Evolutionary conservation across 371 early-diverging fungal genomes (phyloP), one percentile per base, ranked within the genome.

Genomic region (Batkoa obscura): DNA sequence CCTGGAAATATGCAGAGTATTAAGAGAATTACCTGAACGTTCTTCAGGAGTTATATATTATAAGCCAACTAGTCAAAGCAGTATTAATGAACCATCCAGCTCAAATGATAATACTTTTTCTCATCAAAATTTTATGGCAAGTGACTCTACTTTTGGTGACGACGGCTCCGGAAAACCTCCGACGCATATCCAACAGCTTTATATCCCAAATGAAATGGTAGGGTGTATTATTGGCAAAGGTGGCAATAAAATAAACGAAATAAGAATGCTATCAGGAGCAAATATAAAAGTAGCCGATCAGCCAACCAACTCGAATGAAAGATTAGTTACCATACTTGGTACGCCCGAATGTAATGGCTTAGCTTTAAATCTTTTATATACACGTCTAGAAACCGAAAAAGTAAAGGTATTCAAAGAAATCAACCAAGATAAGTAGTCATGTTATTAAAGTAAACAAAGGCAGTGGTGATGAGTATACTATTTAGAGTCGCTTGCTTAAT

Each of bases 171-270:
- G 17, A 10, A 10, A n/a, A 10, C 15, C 8, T n/a, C 63, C 13
- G 3, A 65, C 75, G 12, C 77, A 78, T 58, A 76, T 81, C 39
- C 85, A 84, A 58, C 86, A 86, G 62, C 82, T 90, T 45, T 80
- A 73, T 63, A 84, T 88, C 50, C 86, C 90, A 2, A 82, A 81
- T 63, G 84, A 86, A 54, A 80, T 86, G 80, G 87, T 87, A 30
- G 89, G 90, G 6, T 79, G 81, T 52, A 80, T 90, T 50, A 90
- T 90, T 66, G 90, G 90, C 60, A 86, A 85, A 63, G 81, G 81
- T 1, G 90, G 90, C n/a, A 71, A 69, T 38, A 82, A 81, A 65
- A 88, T 88, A 62, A 88, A 86, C 61, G 86, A 86, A 59, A 82
- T 90, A 41, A 74, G 89, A 55, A 74, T 78, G 41, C 58, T 74